Percentiles rank a stretch among this genome's conserved stretches.
phyloP scores from a whole-genome alignment of 345 rosid species.

The Sisymbrium altissimum region DNA sequence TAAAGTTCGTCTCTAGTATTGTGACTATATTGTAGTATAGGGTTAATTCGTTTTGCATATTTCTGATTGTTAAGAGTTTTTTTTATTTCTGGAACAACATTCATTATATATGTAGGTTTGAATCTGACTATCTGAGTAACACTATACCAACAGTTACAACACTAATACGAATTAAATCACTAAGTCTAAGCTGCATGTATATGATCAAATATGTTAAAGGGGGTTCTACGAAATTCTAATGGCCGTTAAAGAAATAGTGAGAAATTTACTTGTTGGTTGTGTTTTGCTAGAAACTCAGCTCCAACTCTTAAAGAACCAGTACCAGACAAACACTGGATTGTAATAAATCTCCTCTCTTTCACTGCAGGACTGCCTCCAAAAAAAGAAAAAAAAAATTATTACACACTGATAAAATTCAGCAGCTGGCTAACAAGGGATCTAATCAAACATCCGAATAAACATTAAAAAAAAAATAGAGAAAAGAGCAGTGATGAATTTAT shows the following conservation, averaged over 20 bases:
- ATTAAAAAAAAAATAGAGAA: neutral
- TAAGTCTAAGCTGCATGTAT: neutral
- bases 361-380: conserved; percentile 53
- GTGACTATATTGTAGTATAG: neutral
- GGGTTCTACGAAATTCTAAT: neutral
- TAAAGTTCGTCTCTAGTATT: neutral
- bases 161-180: too few relatives aligned
- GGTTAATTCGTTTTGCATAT: neutral
- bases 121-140: neutral
- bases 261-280: conserved; percentile 49
- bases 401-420: neutral
- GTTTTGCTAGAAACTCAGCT: conserved; percentile 83
- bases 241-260: neutral
- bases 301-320: conserved; percentile 95
- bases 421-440: neutral
- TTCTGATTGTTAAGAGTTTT: neutral
- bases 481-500: neutral
- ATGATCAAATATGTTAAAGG: neutral
- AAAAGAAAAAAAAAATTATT: neutral
- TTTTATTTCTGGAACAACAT: neutral
- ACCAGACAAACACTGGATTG: conserved; percentile 86
- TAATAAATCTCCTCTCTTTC: conserved; percentile 58
- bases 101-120: neutral
- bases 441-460: neutral
- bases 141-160: neutral